These are phyloP conservation scores for Albatrellus ellisii DNA, from an alignment of 768 basidiomycete species.

Conservation along the genomic window DNA sequence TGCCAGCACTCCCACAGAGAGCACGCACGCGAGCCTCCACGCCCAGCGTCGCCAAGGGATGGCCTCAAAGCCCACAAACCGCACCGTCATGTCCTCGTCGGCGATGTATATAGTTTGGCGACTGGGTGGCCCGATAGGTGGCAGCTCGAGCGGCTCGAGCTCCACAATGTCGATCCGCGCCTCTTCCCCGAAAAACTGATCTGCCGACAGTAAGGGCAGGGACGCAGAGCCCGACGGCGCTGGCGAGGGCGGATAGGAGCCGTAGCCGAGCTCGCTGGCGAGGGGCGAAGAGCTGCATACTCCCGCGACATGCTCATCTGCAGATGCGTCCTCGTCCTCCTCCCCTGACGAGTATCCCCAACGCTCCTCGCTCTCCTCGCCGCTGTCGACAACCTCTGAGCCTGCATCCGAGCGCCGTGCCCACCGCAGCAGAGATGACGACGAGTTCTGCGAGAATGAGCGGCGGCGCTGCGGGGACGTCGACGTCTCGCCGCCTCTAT, in stretches of 20 bases:
- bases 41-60: conserved; percentile 44
- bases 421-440: conserved; percentile 33
- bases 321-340: conserved; percentile 45
- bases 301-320: conserved; percentile 22
- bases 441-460: conserved; percentile 48
- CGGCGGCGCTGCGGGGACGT: conserved; percentile 28
- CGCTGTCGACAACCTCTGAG: conserved; percentile 44
- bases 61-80: conserved; percentile 77
- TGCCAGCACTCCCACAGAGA: conserved; percentile 59
- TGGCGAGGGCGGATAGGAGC: conserved; percentile 58
- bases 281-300: conserved; percentile 22
- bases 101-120: conserved; percentile 75
- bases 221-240: conserved; percentile 32
- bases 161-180: conserved; percentile 69
- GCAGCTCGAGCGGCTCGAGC: conserved; percentile 51
- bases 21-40: conserved; percentile 60
- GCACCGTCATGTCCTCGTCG: conserved; percentile 83
- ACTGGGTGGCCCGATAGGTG: conserved; percentile 71
- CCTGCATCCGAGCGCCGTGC: conserved; percentile 40
- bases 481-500: conserved; percentile 20
- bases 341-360: conserved; percentile 92
- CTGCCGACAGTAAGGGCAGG: conserved; percentile 57
- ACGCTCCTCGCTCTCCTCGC: conserved; percentile 46
- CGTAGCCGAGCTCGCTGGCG: conserved; percentile 54
- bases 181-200: conserved; percentile 77